Base-by-base conservation (phyloP, 345 rosid genomes). In the Dipteronia sinensis region DNA sequence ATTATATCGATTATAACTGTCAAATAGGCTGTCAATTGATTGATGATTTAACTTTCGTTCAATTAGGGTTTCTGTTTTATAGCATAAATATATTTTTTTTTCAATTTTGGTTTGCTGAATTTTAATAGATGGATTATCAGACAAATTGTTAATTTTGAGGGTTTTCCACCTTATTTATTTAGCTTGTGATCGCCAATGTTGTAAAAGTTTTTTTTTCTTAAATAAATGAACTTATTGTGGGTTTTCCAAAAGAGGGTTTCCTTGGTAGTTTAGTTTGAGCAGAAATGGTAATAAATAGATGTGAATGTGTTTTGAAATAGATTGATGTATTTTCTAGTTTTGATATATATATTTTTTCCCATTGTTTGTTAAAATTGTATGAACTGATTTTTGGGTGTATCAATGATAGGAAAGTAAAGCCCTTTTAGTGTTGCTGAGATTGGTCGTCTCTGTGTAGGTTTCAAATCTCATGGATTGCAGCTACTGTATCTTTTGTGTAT, bases 21-120 rank as follows among this genome's bases (percentile, higher is more conserved):
- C 6, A 27, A 69, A 22, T 68, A 63, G 67, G 40, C 73, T 34
- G 17, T 63, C 31, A 42, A 42, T 53, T 75, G 23, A 71, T 73
- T 34, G 67, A 65, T 20, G 63, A 51, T 68, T 34, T 44, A 17
- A n/a, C 72, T 79, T 71, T 64, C 69, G 73, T 65, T 53, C 66
- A 69, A 29, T 25, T 75, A 83, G 83, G 86, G 79, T 83, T 88
- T 83, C 44, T 86, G 64, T 73, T 74, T 51, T 71, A 69, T 64
- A 65, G 67, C 82, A 73, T 82, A 8, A 4, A 34, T 34, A 4
- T 34, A 34, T 34, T 3, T 22, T 22, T 16, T 82, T 75, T 65
- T 76, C 19, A 15, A 15, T 25, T 75, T 77, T 72, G 34, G 70
- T 83, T 80, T 22, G 16, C 29, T 46, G 56, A 46, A 40, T 25